Evolutionary conservation across 2,329 filamentous ascomycete species (phyloP).

Genomic region (Colletotrichum godetiae): DNA sequence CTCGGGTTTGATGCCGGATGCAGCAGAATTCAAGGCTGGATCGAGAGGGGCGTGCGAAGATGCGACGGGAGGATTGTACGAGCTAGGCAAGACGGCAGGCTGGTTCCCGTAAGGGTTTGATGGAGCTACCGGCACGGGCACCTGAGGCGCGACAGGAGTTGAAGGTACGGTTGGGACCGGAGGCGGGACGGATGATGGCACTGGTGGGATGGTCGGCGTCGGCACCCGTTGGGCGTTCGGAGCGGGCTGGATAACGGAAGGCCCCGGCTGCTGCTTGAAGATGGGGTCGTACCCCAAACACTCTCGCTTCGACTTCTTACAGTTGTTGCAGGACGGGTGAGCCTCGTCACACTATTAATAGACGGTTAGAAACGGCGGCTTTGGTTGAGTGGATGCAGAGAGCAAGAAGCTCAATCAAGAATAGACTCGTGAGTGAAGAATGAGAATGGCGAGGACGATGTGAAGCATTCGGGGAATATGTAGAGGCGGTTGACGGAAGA

Average conservation of each 20-base stretch:
- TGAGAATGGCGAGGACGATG: neutral
- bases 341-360: constrained; percentile 87
- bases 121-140: constrained; percentile 39
- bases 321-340: constrained; percentile 91
- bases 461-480: no score
- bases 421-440: neutral
- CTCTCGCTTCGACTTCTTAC: constrained; percentile 88
- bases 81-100: constrained; percentile 55
- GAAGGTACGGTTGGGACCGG: constrained; percentile 34
- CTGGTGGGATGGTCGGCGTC: constrained; percentile 47
- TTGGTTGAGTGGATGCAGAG: neutral
- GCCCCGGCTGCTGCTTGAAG: constrained; percentile 80
- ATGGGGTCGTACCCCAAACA: constrained; percentile 89
- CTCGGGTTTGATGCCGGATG: constrained; percentile 51
- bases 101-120: constrained; percentile 59
- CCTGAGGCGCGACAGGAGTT: constrained; percentile 39
- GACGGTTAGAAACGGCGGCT: constrained; percentile 1
- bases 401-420: neutral
- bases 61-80: constrained; percentile 46
- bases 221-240: constrained; percentile 59
- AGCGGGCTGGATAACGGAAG: constrained; percentile 78
- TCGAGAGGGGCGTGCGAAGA: constrained; percentile 41
- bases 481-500: no score
- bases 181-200: constrained; percentile 47
- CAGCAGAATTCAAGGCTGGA: constrained; percentile 40